Base-by-base conservation (phyloP, 257 asterid genomes). In the Lavandula angustifolia region DNA sequence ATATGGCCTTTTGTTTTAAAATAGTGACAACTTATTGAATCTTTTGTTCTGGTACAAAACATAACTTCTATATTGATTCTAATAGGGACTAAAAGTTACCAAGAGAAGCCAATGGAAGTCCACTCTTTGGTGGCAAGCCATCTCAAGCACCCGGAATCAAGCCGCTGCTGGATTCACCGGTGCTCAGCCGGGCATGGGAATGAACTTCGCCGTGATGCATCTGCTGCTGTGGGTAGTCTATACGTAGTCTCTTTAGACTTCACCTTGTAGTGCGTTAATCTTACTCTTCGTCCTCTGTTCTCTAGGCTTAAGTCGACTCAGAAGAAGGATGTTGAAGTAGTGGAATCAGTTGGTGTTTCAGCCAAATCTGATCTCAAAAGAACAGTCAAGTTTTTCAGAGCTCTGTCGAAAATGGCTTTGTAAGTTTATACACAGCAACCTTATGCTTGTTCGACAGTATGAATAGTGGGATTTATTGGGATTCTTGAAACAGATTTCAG, bases 131-230 rank as follows among this genome's bases (percentile, higher is more conserved):
- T 94, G 97, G 97, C 88, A 85, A 69, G 97, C 99, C 64, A 76
- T 82, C 71, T 90, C 99, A 77, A 74, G 86, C 54, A 79, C 76
- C 68, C 81, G 84, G 79, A 79, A 76, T 79, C 90, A 85, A 64
- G 78, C 95, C 51, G 83, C 97, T 76, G 78, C 87, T 43, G 92
- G 95, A 52, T 94, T 85, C 59, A 67, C 83, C 3, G 86, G 85
- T 29, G 74, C 81, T 60, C 95, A 78, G 66, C 97, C 89, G 61
- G 91, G 80, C 60, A 67, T 87, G 53, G 99, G 96, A 49, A 67
- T 94, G 85, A 95, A 90, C 77, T 92, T 94, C 42, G 97, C 44
- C 94, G 95, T 56, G 96, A 94, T 83, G 99, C 99, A 60, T 94
- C 97, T 79, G 99, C 99, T 78, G 99, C 95, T 50, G 99, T 92